These are phyloP conservation scores for Ganoderma leucocontextum DNA, from an alignment of 1,284 basidiomycete genomes.

Conservation along the genomic window DNA sequence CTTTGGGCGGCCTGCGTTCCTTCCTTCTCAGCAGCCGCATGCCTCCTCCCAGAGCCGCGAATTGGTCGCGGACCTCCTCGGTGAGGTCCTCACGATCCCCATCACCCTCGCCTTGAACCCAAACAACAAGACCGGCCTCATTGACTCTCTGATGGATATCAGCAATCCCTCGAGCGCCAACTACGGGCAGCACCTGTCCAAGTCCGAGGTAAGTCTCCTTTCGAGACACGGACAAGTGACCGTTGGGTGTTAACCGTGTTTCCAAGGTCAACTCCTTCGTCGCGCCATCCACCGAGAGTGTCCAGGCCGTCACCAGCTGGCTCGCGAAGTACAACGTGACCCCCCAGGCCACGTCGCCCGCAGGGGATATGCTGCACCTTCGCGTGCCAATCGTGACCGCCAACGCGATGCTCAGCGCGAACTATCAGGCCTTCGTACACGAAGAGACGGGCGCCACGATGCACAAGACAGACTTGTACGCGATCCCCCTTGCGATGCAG, in stretches of 20 bases:
- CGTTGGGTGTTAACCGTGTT: too few relatives aligned
- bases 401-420: constrained; percentile 43
- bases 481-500: constrained; percentile 44
- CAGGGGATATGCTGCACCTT: constrained; percentile 30
- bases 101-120: constrained; percentile 44
- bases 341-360: constrained; percentile 39
- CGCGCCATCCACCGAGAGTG: constrained; percentile 43
- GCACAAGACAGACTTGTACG: constrained; percentile 48
- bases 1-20: constrained; percentile 30
- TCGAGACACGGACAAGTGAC: not conserved
- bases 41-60: constrained; percentile 32
- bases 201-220: constrained; percentile 39
- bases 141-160: constrained; percentile 43
- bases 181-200: constrained; percentile 42
- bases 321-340: constrained; percentile 45
- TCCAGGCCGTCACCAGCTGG: constrained; percentile 46
- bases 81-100: constrained; percentile 33
- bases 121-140: constrained; percentile 43
- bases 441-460: constrained; percentile 37
- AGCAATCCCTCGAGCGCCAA: constrained; percentile 41
- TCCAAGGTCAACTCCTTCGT: constrained; percentile 47
- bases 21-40: not conserved
- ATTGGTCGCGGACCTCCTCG: constrained; percentile 34
- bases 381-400: constrained; percentile 42
- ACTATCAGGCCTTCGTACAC: constrained; percentile 47